Evolutionary conservation across 306 rosid species (phyloP), one percentile per base, ranked within the genome.

Genomic region (Carpinus viminea): DNA sequence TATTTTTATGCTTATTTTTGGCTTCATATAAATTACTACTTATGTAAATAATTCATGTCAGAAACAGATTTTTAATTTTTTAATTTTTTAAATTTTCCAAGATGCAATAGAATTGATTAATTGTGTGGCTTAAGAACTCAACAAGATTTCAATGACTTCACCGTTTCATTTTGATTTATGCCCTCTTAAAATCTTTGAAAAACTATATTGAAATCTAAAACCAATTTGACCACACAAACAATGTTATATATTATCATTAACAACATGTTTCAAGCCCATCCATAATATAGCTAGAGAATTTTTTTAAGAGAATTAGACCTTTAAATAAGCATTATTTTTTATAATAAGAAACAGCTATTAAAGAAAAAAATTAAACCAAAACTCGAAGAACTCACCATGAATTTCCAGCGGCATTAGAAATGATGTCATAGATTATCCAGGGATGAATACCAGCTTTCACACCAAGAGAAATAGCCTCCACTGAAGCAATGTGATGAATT

Each of bases 381-480:
- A 36, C 18, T 36, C 36, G 21, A 59, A 51, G 76, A n/a, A 76
- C 89, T 3, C 78, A 91, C 98, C 98, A 94, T 66, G 98, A 94
- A 85, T 85, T 94, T 80, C 98, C 98, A 62, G 98, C 97, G 31
- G 97, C 97, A 79, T 94, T 92, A 76, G 98, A 94, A 84, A 94
- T 92, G 75, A 94, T 94, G 82, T 88, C 91, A 76, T 87, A 89
- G 81, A 94, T 87, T 61, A 92, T 94, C 90, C 90, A 85, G 1
- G 98, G 98, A 86, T 94, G 98, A 72, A 92, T 82, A 75, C 93
- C 97, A 76, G 89, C 91, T 86, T 91, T 92, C 47, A 80, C 77
- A 54, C 97, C 97, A 81, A 94, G 95, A 80, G 89, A 89, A 74
- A 94, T 83, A 55, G 97, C 98, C 91, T 94, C 98, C 91, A 91